phyloP scores from a whole-genome alignment of 2,329 filamentous ascomycete genomes.

The Apiospora rasikravindrae region DNA sequence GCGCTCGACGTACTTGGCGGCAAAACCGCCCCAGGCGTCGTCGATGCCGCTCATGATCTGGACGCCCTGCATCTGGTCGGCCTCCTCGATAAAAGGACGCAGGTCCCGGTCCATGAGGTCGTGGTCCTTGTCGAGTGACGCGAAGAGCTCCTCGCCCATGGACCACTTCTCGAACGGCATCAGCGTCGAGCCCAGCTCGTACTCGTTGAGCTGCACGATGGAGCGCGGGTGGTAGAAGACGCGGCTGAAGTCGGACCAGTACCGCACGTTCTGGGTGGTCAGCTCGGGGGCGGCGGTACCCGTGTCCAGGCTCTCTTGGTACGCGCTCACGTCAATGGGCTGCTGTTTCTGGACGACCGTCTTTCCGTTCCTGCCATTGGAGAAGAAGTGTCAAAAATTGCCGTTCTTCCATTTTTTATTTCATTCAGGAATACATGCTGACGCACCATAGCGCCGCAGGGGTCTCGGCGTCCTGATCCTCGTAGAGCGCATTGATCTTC shows the following conservation, averaged over 20 bases:
- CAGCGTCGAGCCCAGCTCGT: slow-evolving; percentile 78
- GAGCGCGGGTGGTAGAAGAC: slow-evolving; percentile 92
- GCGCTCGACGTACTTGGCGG: slow-evolving; percentile 73
- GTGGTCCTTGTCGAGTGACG: slow-evolving; percentile 74
- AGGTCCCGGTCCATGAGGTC: slow-evolving; percentile 92
- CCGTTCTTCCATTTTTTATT: background rate
- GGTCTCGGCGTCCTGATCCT: slow-evolving; percentile 49
- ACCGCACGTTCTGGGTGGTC: slow-evolving; percentile 75
- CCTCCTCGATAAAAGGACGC: slow-evolving; percentile 87
- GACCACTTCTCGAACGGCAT: slow-evolving; percentile 83
- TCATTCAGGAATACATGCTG: background rate
- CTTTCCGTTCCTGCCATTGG: slow-evolving; percentile 62
- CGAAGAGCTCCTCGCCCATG: slow-evolving; percentile 77
- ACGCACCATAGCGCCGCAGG: slow-evolving; percentile 47
- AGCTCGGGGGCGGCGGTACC: slow-evolving; percentile 68
- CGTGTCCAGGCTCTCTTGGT: slow-evolving; percentile 79
- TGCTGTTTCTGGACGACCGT: slow-evolving; percentile 71
- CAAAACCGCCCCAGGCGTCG: slow-evolving; percentile 83
- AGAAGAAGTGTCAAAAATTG: background rate
- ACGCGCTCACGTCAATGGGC: slow-evolving; percentile 72
- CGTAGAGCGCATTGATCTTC: slow-evolving; percentile 89
- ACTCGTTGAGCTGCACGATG: slow-evolving; percentile 85
- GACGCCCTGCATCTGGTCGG: slow-evolving; percentile 87
- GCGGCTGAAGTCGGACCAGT: slow-evolving; percentile 95
- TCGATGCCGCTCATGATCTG: slow-evolving; percentile 76